phyloP scores from a whole-genome alignment of 2,329 filamentous ascomycete genomes.

The Fusarium illudens region DNA sequence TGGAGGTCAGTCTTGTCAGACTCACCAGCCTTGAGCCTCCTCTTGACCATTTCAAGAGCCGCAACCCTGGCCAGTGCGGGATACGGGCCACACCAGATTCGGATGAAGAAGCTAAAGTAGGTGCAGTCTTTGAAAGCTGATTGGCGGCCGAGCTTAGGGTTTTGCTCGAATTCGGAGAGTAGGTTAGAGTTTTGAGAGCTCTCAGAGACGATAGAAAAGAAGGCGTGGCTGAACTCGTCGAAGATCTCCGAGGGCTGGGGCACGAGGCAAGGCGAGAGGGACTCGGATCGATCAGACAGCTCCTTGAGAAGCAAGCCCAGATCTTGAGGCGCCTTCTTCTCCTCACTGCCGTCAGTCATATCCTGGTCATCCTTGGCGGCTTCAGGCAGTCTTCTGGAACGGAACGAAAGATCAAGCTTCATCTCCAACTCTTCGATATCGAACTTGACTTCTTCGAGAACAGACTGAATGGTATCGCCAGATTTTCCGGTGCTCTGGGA shows the following conservation, averaged over 20 bases:
- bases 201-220: slow-evolving; percentile 62
- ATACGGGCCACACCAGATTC: slow-evolving; percentile 77
- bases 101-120: slow-evolving; percentile 78
- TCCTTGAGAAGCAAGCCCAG: slow-evolving; percentile 52
- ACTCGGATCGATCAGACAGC: slow-evolving; percentile 48
- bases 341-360: slow-evolving; percentile 41
- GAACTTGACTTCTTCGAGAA: slow-evolving; percentile 72
- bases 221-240: slow-evolving; percentile 65
- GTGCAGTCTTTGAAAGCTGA: slow-evolving; percentile 68
- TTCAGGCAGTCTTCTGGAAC: slow-evolving; percentile 62
- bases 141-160: slow-evolving; percentile 62
- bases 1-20: slow-evolving; percentile 72
- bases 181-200: slow-evolving; percentile 50
- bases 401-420: slow-evolving; percentile 75
- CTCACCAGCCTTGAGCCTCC: slow-evolving; percentile 61
- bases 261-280: slow-evolving; percentile 61
- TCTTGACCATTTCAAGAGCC: slow-evolving; percentile 72
- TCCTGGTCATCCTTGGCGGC: slow-evolving; percentile 57
- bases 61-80: slow-evolving; percentile 73
- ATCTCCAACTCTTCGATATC: slow-evolving; percentile 80
- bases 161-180: slow-evolving; percentile 62
- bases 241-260: slow-evolving; percentile 62
- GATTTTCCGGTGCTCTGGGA: slow-evolving; percentile 66
- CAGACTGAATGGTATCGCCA: slow-evolving; percentile 71
- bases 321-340: slow-evolving; percentile 47